Conservation (phyloP, 768 basidiomycete species). For the Rhizopogon rudus region DNA sequence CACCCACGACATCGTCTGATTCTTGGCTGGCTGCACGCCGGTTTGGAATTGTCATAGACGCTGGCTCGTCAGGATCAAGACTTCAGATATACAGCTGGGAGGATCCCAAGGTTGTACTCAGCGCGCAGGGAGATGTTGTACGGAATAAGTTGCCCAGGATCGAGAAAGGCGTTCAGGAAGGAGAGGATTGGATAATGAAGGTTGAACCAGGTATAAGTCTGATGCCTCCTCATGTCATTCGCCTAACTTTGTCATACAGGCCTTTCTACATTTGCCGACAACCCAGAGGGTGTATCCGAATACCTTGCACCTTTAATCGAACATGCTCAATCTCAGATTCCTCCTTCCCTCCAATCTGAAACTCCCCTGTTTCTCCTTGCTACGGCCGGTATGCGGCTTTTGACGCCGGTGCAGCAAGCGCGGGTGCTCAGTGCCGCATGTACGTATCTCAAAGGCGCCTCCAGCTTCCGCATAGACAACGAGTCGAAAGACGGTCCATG, state of each 20-base stretch:
- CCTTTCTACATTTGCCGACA: conserved; percentile 73
- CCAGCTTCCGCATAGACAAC: conserved; percentile 71
- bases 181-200: conserved; percentile 85
- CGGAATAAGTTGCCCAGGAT: conserved; percentile 70
- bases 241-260: conserved; percentile 44
- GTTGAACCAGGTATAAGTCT: conserved; percentile 82
- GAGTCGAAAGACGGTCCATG: conserved; percentile 73
- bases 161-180: conserved; percentile 81
- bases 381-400: conserved; percentile 95
- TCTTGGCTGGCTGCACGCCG: conserved; percentile 76
- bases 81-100: conserved; percentile 97
- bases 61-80: conserved; percentile 95
- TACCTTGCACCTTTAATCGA: conserved; percentile 81
- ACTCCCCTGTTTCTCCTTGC: conserved; percentile 95
- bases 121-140: conserved; percentile 45
- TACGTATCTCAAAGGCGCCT: conserved; percentile 65
- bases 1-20: conserved; percentile 65
- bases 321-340: conserved; percentile 80
- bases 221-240: background rate
- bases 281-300: conserved; percentile 61
- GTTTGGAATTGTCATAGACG: conserved; percentile 96
- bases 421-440: conserved; percentile 76
- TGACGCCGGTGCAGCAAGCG: conserved; percentile 63
- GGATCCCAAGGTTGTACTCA: conserved; percentile 62
- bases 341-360: conserved; percentile 75